These are phyloP conservation scores for Plasmopara viticola DNA, from an alignment of 352 stramenopile genomes.

Conservation along the genomic window DNA sequence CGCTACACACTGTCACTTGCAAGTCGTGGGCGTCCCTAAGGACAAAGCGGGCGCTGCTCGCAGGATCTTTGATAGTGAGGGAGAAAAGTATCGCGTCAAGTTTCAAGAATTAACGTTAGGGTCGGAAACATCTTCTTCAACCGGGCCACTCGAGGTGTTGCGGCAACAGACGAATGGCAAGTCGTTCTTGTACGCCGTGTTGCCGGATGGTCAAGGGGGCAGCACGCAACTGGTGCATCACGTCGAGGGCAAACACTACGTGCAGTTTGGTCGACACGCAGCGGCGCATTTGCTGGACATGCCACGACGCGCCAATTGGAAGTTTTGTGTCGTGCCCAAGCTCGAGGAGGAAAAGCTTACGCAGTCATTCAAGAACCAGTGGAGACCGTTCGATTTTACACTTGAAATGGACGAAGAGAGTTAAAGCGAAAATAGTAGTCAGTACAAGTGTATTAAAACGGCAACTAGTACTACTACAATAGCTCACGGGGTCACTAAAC, in stretches of 20 bases:
- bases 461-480: too few relatives aligned
- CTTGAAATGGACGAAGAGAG: conserved; percentile 24
- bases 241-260: conserved; percentile 74
- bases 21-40: conserved; percentile 61
- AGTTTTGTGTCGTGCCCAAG: conserved; percentile 77
- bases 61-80: conserved; percentile 55
- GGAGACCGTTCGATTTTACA: conserved; percentile 74
- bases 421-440: too few relatives aligned
- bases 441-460: too few relatives aligned
- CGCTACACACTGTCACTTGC: conserved; percentile 69
- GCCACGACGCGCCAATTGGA: conserved; percentile 71
- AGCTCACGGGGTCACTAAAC: too few relatives aligned
- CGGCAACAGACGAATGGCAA: conserved; percentile 31
- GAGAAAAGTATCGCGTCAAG: conserved; percentile 67
- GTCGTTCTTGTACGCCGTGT: conserved; percentile 61
- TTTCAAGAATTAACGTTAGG: conserved; percentile 38
- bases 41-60: conserved; percentile 28
- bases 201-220: conserved; percentile 41
- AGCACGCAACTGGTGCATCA: conserved; percentile 44
- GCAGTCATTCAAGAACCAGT: conserved; percentile 53
- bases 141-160: conserved; percentile 31
- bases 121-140: conserved; percentile 7
- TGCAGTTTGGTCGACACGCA: conserved; percentile 75
- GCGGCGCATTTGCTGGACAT: conserved; percentile 53
- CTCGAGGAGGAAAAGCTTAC: conserved; percentile 61